phyloP scores from a whole-genome alignment of 2,329 filamentous ascomycete genomes.

The Bipolaris sorokiniana region DNA sequence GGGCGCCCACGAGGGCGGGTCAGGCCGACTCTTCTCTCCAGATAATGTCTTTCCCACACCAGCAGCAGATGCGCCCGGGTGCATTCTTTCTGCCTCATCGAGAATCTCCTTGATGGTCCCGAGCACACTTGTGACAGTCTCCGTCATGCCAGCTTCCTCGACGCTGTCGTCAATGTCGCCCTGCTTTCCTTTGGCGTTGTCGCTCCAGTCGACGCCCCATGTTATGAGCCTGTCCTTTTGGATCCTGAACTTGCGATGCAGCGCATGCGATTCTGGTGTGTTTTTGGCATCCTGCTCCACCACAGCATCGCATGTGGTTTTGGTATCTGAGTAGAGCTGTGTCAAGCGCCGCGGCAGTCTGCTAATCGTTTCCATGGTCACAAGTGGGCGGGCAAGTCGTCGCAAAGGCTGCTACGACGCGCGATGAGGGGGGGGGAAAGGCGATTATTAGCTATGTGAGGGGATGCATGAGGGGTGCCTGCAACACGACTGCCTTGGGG shows the following conservation, averaged over 20 bases:
- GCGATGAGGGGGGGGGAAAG: conserved; percentile 11
- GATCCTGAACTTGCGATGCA: conserved; percentile 78
- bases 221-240: conserved; percentile 79
- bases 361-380: conserved; percentile 46
- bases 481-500: conserved; percentile 38
- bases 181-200: conserved; percentile 63
- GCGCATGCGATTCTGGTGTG: conserved; percentile 71
- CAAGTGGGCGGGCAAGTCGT: conserved; percentile 1
- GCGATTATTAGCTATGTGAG: conserved; percentile 15
- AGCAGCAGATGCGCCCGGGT: conserved; percentile 56
- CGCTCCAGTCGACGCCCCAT: conserved; percentile 83
- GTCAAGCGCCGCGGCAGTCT: conserved; percentile 51
- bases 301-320: conserved; percentile 76
- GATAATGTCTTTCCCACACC: conserved; percentile 40
- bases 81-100: conserved; percentile 75
- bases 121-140: conserved; percentile 79
- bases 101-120: conserved; percentile 80
- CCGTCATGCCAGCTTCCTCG: conserved; percentile 71
- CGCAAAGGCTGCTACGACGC: conserved; percentile 11
- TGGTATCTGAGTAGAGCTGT: conserved; percentile 79
- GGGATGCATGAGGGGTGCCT: conserved; percentile 27
- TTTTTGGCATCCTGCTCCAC: conserved; percentile 63
- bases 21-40: conserved; percentile 47
- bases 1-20: conserved; percentile 55
- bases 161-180: conserved; percentile 76